Base-by-base conservation (phyloP, 2,329 filamentous ascomycete genomes). In the Colletotrichum sansevieriae region DNA sequence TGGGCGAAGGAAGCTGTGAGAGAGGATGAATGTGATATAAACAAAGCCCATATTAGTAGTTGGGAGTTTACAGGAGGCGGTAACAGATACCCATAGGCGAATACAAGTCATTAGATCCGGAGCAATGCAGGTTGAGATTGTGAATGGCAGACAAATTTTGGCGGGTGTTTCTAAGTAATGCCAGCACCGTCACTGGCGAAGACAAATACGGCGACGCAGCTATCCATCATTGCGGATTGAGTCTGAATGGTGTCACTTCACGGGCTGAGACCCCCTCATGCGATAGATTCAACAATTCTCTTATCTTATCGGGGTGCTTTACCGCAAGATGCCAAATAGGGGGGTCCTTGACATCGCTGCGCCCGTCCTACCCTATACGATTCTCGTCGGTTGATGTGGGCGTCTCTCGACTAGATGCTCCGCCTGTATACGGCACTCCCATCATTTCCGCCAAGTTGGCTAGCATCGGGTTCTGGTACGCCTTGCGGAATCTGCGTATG, bases 331-430 rank as follows among this genome's bases (percentile, higher is more conserved):
- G n/a, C 43, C 5, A 18, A 46, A 46, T 46, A 11, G n/a, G 37
- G 37, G 37, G 37, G 43, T 46, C 43, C n/a, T 46, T 46, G 8
- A 46, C 43, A 20, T 18, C 43, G 43, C 43, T 46, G 43, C 43
- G n/a, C n/a, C 43, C n/a, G 43, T 10, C n/a, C 8, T 46, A 46
- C 43, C 43, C 43, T 11, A 46, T 4, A 2, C 43, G 43, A 18
- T 11, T 46, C 15, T 46, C 43, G n/a, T 20, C 43, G 2, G n/a
- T 46, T 20, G 43, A 46, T 13, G 43, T 46, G 43, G 43, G 20
- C 43, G 43, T 46, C 39, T 46, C 43, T 18, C 43, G 43, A 46
- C 43, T 20, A 11, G 43, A n/a, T 46, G 43, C n/a, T 46, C 43
- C 20, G n/a, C 43, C 43, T 46, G 43, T 4, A 46, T 46, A 11